These are phyloP conservation scores for Fomitopsis pulvina DNA, from an alignment of 768 basidiomycete species.

Conservation along the genomic window DNA sequence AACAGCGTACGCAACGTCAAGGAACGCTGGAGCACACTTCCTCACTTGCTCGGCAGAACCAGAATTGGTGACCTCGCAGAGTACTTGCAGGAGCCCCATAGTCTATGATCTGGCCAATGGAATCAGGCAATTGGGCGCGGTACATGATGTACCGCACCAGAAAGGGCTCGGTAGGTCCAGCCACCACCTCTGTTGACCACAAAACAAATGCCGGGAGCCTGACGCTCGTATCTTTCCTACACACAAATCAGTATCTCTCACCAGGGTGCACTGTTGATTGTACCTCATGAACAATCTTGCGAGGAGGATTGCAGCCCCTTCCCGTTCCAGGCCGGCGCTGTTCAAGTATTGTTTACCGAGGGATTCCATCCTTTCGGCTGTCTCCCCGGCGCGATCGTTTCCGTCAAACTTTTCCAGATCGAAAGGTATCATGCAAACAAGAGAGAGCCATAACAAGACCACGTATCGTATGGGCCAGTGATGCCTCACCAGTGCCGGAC, in stretches of 20 bases:
- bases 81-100: slow-evolving; percentile 60
- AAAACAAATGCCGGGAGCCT: slow-evolving; percentile 47
- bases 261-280: slow-evolving; percentile 21
- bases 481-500: slow-evolving; percentile 31
- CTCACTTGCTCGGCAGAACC: slow-evolving; percentile 50
- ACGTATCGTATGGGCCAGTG: slow-evolving; percentile 84
- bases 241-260: slow-evolving; percentile 9
- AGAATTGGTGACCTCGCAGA: slow-evolving; percentile 66
- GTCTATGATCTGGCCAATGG: slow-evolving; percentile 32
- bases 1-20: slow-evolving; percentile 39
- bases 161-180: slow-evolving; percentile 38
- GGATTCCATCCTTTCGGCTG: slow-evolving; percentile 49
- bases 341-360: slow-evolving; percentile 52
- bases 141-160: slow-evolving; percentile 33
- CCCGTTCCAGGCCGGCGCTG: slow-evolving; percentile 78
- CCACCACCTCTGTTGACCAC: slow-evolving; percentile 36
- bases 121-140: background rate
- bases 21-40: slow-evolving; percentile 34
- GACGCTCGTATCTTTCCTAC: slow-evolving; percentile 52
- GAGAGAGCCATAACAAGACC: slow-evolving; percentile 86
- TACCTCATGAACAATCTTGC: slow-evolving; percentile 78
- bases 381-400: slow-evolving; percentile 39
- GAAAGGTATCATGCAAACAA: slow-evolving; percentile 93
- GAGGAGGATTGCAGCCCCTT: slow-evolving; percentile 75
- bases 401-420: slow-evolving; percentile 83